Percentiles rank a stretch among this genome's conserved stretches.
Evolutionary conservation across 495 filamentous ascomycete genomes (phyloP).

Genomic region (Immersiella caudata): DNA sequence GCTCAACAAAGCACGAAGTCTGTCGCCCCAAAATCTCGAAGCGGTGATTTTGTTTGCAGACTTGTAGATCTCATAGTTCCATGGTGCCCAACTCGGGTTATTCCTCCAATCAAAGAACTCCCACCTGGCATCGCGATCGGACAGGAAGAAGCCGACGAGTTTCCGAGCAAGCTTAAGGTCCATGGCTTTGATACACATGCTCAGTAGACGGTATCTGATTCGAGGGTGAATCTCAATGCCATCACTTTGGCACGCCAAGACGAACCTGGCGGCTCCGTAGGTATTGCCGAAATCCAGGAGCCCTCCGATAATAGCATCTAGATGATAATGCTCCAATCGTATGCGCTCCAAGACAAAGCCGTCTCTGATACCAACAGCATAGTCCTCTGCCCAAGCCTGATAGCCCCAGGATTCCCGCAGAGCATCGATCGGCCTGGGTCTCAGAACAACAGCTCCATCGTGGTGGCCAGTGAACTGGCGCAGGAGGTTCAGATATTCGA

Average conservation of each 20-base stretch:
- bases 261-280: conserved; percentile 37
- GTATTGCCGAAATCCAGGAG: conserved; percentile 43
- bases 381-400: not conserved
- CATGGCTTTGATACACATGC: not conserved
- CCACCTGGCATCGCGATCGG: too few species aligned
- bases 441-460: conserved; percentile 28
- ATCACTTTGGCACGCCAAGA: conserved; percentile 37
- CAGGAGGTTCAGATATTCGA: conserved; percentile 46
- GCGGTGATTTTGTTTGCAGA: not conserved
- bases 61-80: too few species aligned
- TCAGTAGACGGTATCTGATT: not conserved
- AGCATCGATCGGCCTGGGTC: conserved; percentile 20
- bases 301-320: conserved; percentile 42
- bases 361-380: not conserved
- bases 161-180: not conserved
- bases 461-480: conserved; percentile 41
- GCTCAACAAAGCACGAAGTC: not conserved
- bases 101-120: too few species aligned
- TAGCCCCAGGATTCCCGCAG: not conserved
- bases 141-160: not conserved
- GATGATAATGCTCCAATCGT: not conserved
- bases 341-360: not conserved
- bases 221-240: not conserved
- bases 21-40: not conserved
- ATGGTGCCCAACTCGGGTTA: too few species aligned